A percentile compares a stretch with the other conserved stretches of the same genome.
Evolutionary conservation across 306 rosid species (phyloP).

Genomic region (Casuarina cunninghamiana): DNA sequence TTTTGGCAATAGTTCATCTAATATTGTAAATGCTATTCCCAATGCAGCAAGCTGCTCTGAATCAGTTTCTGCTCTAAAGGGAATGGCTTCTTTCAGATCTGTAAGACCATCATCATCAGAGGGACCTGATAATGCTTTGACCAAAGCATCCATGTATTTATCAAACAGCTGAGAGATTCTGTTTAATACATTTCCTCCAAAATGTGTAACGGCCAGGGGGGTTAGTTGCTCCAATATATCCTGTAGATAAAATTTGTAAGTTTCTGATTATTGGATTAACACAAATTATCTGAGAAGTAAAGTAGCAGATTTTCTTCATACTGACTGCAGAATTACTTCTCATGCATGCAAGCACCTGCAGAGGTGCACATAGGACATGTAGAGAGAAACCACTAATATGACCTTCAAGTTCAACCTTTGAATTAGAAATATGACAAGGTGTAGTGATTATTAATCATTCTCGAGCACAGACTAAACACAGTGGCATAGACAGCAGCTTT

Average conservation of each 20-base stretch:
- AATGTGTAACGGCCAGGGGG: slow-evolving; percentile 61
- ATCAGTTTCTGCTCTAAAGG: slow-evolving; percentile 91
- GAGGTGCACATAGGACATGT: slow-evolving; percentile 11
- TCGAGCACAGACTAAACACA: background rate
- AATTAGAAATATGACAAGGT: slow-evolving; percentile 6
- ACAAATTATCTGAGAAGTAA: background rate
- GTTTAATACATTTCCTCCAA: slow-evolving; percentile 73
- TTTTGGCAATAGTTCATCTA: slow-evolving; percentile 83
- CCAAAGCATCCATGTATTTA: slow-evolving; percentile 84
- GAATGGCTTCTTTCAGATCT: slow-evolving; percentile 68
- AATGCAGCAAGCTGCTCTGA: slow-evolving; percentile 87
- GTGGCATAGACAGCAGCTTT: background rate
- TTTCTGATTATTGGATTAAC: background rate
- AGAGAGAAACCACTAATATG: background rate
- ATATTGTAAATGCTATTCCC: slow-evolving; percentile 83
- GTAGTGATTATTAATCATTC: slow-evolving; percentile 5
- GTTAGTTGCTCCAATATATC: slow-evolving; percentile 91
- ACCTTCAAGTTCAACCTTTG: slow-evolving; percentile 12
- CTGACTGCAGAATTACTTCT: background rate
- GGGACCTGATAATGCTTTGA: slow-evolving; percentile 78
- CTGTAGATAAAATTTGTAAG: slow-evolving; percentile 41
- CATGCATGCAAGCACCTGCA: background rate
- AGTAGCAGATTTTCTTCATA: background rate
- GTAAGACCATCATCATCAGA: slow-evolving; percentile 88
- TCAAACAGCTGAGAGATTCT: slow-evolving; percentile 78